Percentiles rank a stretch among this genome's conserved stretches.
Conservation (phyloP, 306 rosid genomes). For the Dalbergia oliveri region DNA sequence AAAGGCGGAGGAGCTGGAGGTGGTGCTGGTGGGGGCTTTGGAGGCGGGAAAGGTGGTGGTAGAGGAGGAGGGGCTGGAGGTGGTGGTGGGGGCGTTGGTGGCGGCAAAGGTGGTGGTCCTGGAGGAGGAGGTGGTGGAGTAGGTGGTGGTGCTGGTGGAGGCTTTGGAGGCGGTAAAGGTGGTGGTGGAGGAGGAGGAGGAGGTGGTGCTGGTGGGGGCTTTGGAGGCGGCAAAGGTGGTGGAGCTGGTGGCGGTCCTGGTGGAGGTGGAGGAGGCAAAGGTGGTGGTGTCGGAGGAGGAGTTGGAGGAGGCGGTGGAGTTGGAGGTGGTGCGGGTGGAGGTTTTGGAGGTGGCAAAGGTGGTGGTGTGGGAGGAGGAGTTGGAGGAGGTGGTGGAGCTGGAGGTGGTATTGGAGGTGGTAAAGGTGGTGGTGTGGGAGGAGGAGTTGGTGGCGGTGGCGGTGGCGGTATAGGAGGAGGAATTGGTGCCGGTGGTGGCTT, state of each 20-base stretch:
- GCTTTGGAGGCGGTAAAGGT: constrained; percentile 14
- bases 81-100: not conserved
- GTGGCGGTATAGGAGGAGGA: not conserved
- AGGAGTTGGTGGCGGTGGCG: not conserved
- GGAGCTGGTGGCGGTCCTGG: constrained; percentile 2
- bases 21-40: not conserved
- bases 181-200: constrained; percentile 14
- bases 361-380: constrained; percentile 36
- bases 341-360: not conserved
- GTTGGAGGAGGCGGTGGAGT: not conserved
- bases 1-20: not conserved
- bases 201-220: not conserved
- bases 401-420: not conserved
- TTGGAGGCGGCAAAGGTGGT: not conserved
- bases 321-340: not conserved
- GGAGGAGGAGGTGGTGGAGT: not conserved
- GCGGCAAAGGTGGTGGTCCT: not conserved
- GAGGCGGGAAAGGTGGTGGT: constrained; percentile 19
- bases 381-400: not conserved
- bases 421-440: not conserved
- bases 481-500: not conserved
- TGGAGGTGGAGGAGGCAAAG: not conserved
- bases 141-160: not conserved
- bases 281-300: not conserved
- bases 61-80: not conserved